These are phyloP conservation scores for Nicotiana undulata DNA, from an alignment of 257 asterid species.

Conservation along the genomic window DNA sequence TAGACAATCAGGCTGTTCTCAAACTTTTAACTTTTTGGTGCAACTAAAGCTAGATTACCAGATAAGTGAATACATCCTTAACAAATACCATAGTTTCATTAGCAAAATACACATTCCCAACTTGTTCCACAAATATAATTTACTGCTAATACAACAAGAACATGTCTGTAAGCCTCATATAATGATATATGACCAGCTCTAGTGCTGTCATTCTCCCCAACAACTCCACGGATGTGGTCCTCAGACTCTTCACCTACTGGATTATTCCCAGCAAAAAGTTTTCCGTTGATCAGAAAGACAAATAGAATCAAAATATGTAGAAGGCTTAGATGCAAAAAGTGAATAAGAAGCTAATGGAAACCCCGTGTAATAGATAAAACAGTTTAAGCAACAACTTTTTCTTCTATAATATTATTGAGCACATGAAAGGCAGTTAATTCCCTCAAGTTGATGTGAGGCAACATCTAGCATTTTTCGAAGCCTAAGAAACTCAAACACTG, in stretches of 20 bases:
- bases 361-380: background rate
- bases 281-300: background rate
- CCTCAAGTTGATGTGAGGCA: background rate
- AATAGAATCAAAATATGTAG: background rate
- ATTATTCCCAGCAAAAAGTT: background rate
- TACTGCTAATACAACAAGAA: background rate
- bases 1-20: background rate
- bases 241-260: background rate
- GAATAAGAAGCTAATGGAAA: background rate
- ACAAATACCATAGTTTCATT: background rate
- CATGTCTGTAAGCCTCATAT: background rate
- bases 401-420: background rate
- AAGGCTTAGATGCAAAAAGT: background rate
- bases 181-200: background rate
- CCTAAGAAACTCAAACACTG: conserved; percentile 6
- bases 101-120: background rate
- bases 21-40: background rate
- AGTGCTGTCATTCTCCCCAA: background rate
- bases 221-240: background rate
- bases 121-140: background rate
- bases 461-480: background rate
- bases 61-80: background rate
- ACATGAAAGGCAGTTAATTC: background rate
- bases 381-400: background rate
- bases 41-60: conserved; percentile 1